Evolutionary conservation across 495 filamentous ascomycete genomes (phyloP).

Genomic region (Neohortaea acidophila): DNA sequence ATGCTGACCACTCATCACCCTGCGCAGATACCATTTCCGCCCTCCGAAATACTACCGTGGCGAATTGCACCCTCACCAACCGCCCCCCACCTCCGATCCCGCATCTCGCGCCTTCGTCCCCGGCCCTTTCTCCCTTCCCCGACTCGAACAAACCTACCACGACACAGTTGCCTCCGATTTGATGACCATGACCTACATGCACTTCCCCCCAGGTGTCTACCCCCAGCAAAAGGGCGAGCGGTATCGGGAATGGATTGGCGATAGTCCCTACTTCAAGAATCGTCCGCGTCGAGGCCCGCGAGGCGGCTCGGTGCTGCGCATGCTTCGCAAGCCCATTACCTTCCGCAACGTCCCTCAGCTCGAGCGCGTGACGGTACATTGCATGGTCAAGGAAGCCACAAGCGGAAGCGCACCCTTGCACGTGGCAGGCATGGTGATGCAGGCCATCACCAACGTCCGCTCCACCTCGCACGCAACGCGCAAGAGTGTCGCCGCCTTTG

Average conservation of each 20-base stretch:
- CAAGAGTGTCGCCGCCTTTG: conserved; percentile 50
- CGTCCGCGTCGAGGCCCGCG: conserved; percentile 68
- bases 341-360: conserved; percentile 79
- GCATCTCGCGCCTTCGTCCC: conserved; percentile 79
- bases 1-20: conserved; percentile 11
- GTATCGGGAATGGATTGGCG: conserved; percentile 73
- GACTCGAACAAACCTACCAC: conserved; percentile 79
- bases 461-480: conserved; percentile 53
- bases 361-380: conserved; percentile 63
- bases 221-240: conserved; percentile 48
- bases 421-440: conserved; percentile 65
- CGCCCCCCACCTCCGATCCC: conserved; percentile 67
- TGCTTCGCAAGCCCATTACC: conserved; percentile 60
- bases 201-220: conserved; percentile 59
- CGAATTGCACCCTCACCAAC: conserved; percentile 80
- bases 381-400: conserved; percentile 46
- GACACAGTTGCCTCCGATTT: conserved; percentile 78
- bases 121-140: conserved; percentile 78
- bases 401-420: conserved; percentile 54
- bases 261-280: conserved; percentile 86
- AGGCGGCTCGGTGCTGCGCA: conserved; percentile 49
- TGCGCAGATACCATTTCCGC: conserved; percentile 70
- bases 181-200: conserved; percentile 73
- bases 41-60: conserved; percentile 88
- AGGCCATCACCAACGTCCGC: conserved; percentile 71